These are phyloP conservation scores for Picochlorum sp. DNA, from an alignment of 139 green algal species.

Conservation along the genomic window DNA sequence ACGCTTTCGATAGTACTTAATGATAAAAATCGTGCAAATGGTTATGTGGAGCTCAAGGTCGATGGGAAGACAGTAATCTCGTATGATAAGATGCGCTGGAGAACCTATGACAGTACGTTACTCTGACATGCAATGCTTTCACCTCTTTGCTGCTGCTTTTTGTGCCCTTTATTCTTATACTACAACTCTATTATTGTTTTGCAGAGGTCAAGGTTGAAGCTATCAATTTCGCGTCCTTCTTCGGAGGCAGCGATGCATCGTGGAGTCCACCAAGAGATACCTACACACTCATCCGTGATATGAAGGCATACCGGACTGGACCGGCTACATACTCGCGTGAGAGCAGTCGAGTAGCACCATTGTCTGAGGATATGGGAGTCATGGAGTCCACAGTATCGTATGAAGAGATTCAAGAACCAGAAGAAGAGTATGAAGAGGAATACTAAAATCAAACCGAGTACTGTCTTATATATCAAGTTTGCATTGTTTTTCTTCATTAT, in stretches of 20 bases:
- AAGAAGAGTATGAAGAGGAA: not conserved
- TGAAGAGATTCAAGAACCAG: slow-evolving; percentile 7
- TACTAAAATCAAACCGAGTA: not conserved
- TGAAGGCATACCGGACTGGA: slow-evolving; percentile 11
- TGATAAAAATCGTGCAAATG: not conserved
- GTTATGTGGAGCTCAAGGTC: slow-evolving; percentile 3
- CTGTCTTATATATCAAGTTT: not conserved
- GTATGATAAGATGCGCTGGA: slow-evolving; percentile 10
- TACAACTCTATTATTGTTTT: not conserved
- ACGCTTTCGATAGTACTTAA: not conserved
- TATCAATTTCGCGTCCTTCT: slow-evolving; percentile 12
- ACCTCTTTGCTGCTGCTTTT: slow-evolving; percentile 1
- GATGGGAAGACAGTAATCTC: not conserved
- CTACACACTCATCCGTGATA: slow-evolving; percentile 7
- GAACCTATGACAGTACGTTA: slow-evolving; percentile 1
- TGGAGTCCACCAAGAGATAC: slow-evolving; percentile 14
- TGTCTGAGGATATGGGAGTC: not conserved
- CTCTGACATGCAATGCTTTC: not conserved
- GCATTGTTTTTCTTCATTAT: not conserved
- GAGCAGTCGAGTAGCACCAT: not conserved
- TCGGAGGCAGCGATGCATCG: slow-evolving; percentile 13
- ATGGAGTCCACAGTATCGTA: slow-evolving; percentile 2
- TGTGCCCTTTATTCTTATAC: not conserved
- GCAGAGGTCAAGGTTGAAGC: slow-evolving; percentile 15
- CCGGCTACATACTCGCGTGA: not conserved